Conservation (phyloP, 164 flowering plant genomes). For the Nymphaea colorata region DNA sequence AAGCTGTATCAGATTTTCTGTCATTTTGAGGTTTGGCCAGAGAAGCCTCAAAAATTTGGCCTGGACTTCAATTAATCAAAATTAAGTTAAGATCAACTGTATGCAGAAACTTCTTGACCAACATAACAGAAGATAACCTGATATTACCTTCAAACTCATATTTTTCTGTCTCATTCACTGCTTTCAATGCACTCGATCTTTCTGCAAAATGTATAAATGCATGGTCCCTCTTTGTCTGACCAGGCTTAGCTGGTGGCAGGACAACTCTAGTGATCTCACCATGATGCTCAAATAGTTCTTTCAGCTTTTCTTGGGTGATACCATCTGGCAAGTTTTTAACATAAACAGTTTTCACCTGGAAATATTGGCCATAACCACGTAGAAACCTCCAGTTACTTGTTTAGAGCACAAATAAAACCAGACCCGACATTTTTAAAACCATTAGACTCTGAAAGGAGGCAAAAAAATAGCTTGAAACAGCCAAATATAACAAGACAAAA, state of each 20-base stretch:
- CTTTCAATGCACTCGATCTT: slow-evolving; percentile 85
- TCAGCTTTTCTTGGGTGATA: slow-evolving; percentile 58
- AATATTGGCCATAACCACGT: background rate
- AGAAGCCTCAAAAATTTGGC: slow-evolving; percentile 71
- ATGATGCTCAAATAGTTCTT: slow-evolving; percentile 82
- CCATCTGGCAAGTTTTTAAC: slow-evolving; percentile 92
- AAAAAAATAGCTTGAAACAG: background rate
- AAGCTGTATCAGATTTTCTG: slow-evolving; percentile 43
- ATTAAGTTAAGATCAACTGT: background rate
- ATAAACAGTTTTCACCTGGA: slow-evolving; percentile 95
- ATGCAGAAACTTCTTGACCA: background rate
- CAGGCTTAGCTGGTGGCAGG: slow-evolving; percentile 85
- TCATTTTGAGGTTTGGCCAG: slow-evolving; percentile 94
- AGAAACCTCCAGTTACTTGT: too few species aligned
- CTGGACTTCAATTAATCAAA: slow-evolving; percentile 24
- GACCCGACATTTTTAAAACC: background rate
- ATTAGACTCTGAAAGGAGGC: background rate
- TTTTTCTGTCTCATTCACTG: slow-evolving; percentile 84
- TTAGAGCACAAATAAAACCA: too few species aligned
- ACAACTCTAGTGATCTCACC: slow-evolving; percentile 92
- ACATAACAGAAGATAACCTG: background rate
- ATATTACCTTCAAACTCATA: slow-evolving; percentile 79
- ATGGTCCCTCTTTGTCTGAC: slow-evolving; percentile 70
- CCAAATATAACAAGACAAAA: background rate
- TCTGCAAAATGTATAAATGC: slow-evolving; percentile 90